Conservation (phyloP, 1,139 yeast genomes). For the Geotrichum candidum region DNA sequence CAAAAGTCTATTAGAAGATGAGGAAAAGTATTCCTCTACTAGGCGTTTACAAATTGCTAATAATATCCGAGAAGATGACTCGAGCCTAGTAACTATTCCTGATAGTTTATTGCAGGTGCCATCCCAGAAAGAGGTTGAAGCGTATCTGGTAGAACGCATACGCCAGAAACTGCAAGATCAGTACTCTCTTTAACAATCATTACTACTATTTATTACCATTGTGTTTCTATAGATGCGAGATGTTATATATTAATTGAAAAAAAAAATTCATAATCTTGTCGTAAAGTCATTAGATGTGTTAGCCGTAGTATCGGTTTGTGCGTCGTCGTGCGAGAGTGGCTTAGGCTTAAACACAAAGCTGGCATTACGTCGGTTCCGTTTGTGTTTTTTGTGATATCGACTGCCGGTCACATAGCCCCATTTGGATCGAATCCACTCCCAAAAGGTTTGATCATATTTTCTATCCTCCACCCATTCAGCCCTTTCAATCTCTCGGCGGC, state of each 20-base stretch:
- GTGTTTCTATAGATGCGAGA: background rate
- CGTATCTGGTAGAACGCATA: conserved; percentile 44
- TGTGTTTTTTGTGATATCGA: conserved; percentile 6
- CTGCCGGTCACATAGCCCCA: conserved; percentile 13
- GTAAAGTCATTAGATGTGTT: background rate
- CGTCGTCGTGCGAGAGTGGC: background rate
- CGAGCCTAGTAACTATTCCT: conserved; percentile 22
- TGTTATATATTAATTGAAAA: background rate
- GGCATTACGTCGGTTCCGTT: background rate
- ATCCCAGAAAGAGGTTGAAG: conserved; percentile 40
- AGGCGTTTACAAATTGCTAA: conserved; percentile 12
- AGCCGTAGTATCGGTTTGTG: background rate
- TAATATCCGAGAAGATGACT: conserved; percentile 14
- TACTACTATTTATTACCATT: background rate
- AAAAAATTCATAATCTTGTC: background rate
- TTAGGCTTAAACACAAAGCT: background rate
- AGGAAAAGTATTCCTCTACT: conserved; percentile 25
- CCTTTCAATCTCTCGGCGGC: conserved; percentile 56
- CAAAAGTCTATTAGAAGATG: conserved; percentile 24
- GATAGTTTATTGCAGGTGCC: conserved; percentile 35
- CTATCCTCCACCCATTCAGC: conserved; percentile 38
- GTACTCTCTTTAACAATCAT: conserved; percentile 19
- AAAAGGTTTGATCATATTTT: conserved; percentile 23
- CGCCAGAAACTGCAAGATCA: conserved; percentile 40
- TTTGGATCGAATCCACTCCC: conserved; percentile 8